phyloP scores from a whole-genome alignment of 2,329 filamentous ascomycete species.

The Monilinia vaccinii-corymbosi region DNA sequence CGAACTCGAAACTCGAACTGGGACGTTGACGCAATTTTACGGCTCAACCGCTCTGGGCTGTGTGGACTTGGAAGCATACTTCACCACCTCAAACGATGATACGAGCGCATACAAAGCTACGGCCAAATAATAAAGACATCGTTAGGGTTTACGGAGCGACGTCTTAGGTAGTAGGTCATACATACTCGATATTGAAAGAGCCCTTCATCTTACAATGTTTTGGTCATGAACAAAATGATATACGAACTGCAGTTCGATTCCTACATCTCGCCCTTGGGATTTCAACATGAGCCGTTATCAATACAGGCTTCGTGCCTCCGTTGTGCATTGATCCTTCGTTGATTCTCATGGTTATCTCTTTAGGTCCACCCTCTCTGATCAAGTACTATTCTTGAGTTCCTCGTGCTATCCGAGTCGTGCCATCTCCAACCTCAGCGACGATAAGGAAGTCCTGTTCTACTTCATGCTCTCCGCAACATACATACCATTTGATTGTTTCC shows the following conservation, averaged over 20 bases:
- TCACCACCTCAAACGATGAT: background rate
- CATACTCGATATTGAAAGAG: background rate
- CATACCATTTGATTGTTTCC: background rate
- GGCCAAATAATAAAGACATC: constrained; percentile 4
- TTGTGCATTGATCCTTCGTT: background rate
- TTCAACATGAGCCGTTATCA: background rate
- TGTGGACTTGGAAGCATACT: background rate
- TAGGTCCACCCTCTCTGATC: background rate
- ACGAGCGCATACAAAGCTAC: background rate
- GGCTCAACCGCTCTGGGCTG: background rate
- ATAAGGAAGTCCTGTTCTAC: background rate
- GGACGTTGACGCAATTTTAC: background rate
- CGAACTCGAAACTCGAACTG: background rate
- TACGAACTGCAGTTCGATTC: background rate
- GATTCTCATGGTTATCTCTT: background rate
- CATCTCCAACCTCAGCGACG: no score
- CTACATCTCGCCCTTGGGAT: background rate
- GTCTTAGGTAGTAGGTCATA: constrained; percentile 9
- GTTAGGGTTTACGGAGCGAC: background rate
- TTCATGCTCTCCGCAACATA: background rate
- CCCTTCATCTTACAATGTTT: constrained; percentile 1
- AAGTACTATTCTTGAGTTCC: background rate
- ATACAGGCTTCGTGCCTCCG: background rate
- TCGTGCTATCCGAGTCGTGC: background rate
- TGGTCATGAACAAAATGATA: background rate